phyloP scores from a whole-genome alignment of 768 basidiomycete species.

The Boletus barrowsii region DNA sequence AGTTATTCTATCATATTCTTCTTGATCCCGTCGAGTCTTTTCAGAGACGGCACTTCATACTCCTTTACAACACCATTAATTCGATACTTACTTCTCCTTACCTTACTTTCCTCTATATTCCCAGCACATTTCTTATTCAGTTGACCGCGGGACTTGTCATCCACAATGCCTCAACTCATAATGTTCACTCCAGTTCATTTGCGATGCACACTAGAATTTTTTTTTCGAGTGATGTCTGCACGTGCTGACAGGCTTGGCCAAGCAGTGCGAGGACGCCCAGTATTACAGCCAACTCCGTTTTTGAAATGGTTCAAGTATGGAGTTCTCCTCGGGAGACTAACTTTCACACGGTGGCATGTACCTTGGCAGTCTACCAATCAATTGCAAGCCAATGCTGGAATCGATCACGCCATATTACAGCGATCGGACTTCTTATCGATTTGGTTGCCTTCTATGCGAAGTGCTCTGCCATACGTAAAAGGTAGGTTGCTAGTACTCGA shows the following conservation, averaged over 20 bases:
- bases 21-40: background rate
- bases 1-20: background rate
- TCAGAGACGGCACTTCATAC: background rate
- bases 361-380: slow-evolving; percentile 8
- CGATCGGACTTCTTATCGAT: background rate
- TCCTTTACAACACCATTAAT: background rate
- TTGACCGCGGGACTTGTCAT: background rate
- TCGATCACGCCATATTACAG: background rate
- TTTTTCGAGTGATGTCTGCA: background rate
- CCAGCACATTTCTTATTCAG: background rate
- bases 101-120: background rate
- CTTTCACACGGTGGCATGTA: background rate
- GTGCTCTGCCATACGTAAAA: slow-evolving; percentile 2
- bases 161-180: background rate
- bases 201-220: background rate
- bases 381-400: background rate
- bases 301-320: background rate
- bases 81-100: background rate
- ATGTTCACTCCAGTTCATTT: background rate
- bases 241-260: background rate
- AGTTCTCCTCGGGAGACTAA: background rate
- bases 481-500: background rate
- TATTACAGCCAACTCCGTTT: background rate
- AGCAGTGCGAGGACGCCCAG: background rate
- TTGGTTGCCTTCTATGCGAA: background rate